A percentile compares a stretch with the other conserved stretches of the same genome.
Evolutionary conservation across 768 basidiomycete genomes (phyloP).

Genomic region (Hortiboletus campestris): DNA sequence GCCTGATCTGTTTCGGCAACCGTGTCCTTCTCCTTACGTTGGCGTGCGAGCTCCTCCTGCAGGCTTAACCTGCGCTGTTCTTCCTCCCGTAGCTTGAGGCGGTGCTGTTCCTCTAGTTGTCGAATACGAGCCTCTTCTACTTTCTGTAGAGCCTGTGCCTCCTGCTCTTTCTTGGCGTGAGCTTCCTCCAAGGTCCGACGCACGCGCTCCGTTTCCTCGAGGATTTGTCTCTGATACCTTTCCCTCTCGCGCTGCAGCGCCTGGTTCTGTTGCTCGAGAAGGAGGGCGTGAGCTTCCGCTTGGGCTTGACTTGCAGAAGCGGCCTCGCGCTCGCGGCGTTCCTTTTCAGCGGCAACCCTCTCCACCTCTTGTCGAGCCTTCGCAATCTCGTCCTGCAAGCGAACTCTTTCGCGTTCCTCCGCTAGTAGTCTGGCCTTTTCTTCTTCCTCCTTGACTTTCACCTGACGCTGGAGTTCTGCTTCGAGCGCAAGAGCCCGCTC

Average conservation of each 20-base stretch:
- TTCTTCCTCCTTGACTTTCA: conserved; percentile 24
- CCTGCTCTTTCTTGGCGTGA: conserved; percentile 26
- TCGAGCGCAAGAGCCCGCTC: conserved; percentile 32
- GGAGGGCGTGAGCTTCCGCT: conserved; percentile 23
- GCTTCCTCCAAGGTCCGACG: conserved; percentile 25
- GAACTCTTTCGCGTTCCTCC: conserved; percentile 31
- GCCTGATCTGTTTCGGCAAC: conserved; percentile 15
- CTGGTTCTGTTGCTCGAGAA: conserved; percentile 24
- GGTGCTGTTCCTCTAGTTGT: conserved; percentile 28
- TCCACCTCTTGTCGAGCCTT: conserved; percentile 28
- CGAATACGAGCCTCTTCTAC: conserved; percentile 27
- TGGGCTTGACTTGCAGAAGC: conserved; percentile 23
- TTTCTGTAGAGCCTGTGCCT: conserved; percentile 15
- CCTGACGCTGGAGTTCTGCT: conserved; percentile 28
- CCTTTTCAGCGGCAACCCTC: conserved; percentile 22
- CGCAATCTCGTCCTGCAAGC: conserved; percentile 29
- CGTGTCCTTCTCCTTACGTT: conserved; percentile 19
- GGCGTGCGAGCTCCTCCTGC: conserved; percentile 27
- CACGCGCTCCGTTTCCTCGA: conserved; percentile 27
- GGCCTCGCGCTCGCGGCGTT: conserved; percentile 27
- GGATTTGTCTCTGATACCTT: conserved; percentile 20
- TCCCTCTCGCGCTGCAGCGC: conserved; percentile 26
- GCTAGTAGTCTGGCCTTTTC: conserved; percentile 18
- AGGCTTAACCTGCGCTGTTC: conserved; percentile 24
- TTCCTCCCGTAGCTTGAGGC: conserved; percentile 28